Conservation (phyloP, 768 basidiomycete genomes). For the Coprinopsis strossmayeri region DNA sequence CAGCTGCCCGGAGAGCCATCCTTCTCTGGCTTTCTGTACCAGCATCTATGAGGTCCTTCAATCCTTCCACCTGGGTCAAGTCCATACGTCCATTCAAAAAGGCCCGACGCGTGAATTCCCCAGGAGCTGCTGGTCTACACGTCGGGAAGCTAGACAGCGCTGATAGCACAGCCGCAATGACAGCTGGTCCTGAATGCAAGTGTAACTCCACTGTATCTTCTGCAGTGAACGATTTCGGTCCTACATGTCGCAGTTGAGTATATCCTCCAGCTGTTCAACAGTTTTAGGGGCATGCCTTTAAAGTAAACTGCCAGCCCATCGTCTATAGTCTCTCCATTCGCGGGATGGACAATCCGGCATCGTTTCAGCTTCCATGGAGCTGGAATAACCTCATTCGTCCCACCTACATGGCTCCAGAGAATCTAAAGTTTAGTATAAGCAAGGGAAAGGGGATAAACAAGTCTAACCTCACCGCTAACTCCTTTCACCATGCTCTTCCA, state of each 20-base stretch:
- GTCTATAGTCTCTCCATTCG: constrained; percentile 57
- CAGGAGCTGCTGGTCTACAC: constrained; percentile 75
- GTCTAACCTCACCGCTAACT: constrained; percentile 4
- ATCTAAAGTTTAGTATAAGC: constrained; percentile 1
- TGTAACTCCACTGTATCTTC: constrained; percentile 82
- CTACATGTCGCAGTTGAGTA: constrained; percentile 30
- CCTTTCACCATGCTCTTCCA: constrained; percentile 54
- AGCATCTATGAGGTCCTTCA: constrained; percentile 82
- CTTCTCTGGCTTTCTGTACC: constrained; percentile 81
- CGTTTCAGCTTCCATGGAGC: constrained; percentile 64
- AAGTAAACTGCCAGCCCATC: constrained; percentile 82
- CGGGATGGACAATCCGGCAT: constrained; percentile 61
- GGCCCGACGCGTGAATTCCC: constrained; percentile 85
- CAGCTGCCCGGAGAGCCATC: constrained; percentile 60
- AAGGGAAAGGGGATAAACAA: not conserved
- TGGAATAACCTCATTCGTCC: constrained; percentile 24
- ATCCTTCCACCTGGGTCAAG: constrained; percentile 83
- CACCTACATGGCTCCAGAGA: not conserved
- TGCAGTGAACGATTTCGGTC: constrained; percentile 75
- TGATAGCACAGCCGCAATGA: constrained; percentile 62
- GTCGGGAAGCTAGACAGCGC: constrained; percentile 56
- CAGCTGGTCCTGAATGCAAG: constrained; percentile 79
- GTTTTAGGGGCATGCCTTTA: constrained; percentile 40
- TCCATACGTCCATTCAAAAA: constrained; percentile 78
- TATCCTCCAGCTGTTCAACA: constrained; percentile 2